These are phyloP conservation scores for Mycena leptocephala DNA, from an alignment of 768 basidiomycete species.

Conservation along the genomic window DNA sequence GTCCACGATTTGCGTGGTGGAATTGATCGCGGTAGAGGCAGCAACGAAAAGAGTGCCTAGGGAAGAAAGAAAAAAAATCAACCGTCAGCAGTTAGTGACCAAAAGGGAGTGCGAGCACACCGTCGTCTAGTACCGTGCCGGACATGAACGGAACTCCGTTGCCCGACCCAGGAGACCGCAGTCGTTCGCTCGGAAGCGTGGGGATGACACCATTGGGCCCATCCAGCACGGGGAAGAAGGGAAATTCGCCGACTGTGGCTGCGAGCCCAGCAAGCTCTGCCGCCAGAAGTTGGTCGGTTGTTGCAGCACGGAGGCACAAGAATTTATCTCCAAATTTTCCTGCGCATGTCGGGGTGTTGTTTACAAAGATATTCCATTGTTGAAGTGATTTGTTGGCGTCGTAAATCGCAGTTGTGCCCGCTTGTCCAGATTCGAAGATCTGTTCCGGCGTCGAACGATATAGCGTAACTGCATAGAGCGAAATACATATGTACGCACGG, in stretches of 20 bases:
- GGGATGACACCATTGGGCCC: constrained; percentile 42
- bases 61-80: background rate
- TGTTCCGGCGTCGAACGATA: background rate
- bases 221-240: constrained; percentile 47
- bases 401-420: constrained; percentile 39
- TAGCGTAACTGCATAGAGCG: no score
- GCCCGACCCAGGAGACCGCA: constrained; percentile 33
- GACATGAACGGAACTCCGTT: constrained; percentile 45
- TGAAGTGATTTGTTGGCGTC: constrained; percentile 36
- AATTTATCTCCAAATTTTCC: constrained; percentile 29
- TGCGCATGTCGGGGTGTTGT: constrained; percentile 25
- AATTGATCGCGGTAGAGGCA: constrained; percentile 1
- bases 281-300: background rate
- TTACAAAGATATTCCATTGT: constrained; percentile 31
- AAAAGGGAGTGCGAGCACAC: constrained; percentile 19
- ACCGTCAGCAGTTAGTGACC: background rate
- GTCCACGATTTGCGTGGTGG: background rate
- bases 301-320: constrained; percentile 18
- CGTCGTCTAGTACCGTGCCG: constrained; percentile 48
- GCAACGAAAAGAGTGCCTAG: constrained; percentile 44
- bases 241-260: constrained; percentile 34
- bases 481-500: no score
- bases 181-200: constrained; percentile 39
- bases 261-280: constrained; percentile 3
- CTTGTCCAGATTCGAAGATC: constrained; percentile 42